Evolutionary conservation across 352 stramenopile genomes (phyloP).

Genomic region (Phytophthora uliginosa): DNA sequence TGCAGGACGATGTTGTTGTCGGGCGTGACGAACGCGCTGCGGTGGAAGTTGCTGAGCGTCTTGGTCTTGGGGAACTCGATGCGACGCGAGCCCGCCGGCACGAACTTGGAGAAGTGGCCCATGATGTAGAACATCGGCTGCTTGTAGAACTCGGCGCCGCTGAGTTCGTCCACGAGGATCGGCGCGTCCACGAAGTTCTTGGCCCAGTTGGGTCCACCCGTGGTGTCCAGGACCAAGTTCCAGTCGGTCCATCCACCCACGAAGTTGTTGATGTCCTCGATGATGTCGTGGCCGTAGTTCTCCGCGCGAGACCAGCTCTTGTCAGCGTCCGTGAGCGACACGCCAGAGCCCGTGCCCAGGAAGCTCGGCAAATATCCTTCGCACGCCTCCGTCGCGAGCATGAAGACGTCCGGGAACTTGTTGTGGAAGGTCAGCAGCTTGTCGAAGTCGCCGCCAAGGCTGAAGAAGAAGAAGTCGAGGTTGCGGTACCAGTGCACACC

Average conservation of each 20-base stretch:
- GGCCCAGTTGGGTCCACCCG: slow-evolving; percentile 79
- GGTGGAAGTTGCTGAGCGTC: slow-evolving; percentile 44
- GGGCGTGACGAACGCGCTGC: slow-evolving; percentile 60
- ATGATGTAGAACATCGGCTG: slow-evolving; percentile 76
- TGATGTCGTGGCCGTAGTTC: slow-evolving; percentile 83
- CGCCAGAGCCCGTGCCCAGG: slow-evolving; percentile 51
- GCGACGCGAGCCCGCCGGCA: slow-evolving; percentile 55
- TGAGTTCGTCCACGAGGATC: slow-evolving; percentile 58
- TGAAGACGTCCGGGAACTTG: slow-evolving; percentile 76
- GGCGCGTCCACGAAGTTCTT: slow-evolving; percentile 73
- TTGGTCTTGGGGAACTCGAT: slow-evolving; percentile 51
- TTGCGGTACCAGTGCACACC: slow-evolving; percentile 92
- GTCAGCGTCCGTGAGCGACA: slow-evolving; percentile 52
- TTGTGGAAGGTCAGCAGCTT: slow-evolving; percentile 64
- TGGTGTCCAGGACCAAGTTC: slow-evolving; percentile 78
- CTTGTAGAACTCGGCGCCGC: slow-evolving; percentile 59
- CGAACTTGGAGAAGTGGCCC: slow-evolving; percentile 70
- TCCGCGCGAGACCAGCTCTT: slow-evolving; percentile 74
- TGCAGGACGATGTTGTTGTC: slow-evolving; percentile 55
- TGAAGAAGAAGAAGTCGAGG: slow-evolving; percentile 62
- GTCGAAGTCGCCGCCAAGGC: slow-evolving; percentile 52
- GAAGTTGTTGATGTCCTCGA: slow-evolving; percentile 82
- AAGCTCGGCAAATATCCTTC: slow-evolving; percentile 65
- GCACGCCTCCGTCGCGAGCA: slow-evolving; percentile 87
- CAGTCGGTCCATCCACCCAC: slow-evolving; percentile 84